Conservation (phyloP, 768 basidiomycete species). For the Brasilioporus rufonigricans region DNA sequence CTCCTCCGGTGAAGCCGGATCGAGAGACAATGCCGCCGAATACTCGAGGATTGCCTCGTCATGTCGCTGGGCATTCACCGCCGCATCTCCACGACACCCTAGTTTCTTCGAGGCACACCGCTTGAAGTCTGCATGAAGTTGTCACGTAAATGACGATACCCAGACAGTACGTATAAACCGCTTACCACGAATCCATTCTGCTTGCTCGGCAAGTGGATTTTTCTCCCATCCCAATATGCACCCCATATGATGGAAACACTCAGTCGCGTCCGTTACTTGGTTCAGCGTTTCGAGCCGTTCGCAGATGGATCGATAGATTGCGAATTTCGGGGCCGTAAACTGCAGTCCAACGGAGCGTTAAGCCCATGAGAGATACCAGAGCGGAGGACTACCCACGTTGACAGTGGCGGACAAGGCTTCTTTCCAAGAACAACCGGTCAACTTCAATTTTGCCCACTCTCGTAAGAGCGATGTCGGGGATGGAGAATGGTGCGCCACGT, state of each 20-base stretch:
- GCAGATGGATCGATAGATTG: conserved; percentile 4
- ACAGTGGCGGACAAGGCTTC: neutral
- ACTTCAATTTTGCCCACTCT: conserved; percentile 4
- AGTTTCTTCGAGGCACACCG: neutral
- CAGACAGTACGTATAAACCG: neutral
- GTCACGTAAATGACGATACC: neutral
- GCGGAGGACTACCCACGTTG: neutral
- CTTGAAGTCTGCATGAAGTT: neutral
- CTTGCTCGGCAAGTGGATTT: neutral
- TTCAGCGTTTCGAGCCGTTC: neutral
- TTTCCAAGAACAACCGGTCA: conserved; percentile 3
- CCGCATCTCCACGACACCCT: neutral
- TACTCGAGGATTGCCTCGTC: conserved; percentile 7
- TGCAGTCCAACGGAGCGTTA: neutral
- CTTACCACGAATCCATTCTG: conserved; percentile 2
- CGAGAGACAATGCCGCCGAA: conserved; percentile 1
- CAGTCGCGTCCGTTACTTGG: neutral
- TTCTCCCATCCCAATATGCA: neutral
- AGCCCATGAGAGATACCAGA: neutral
- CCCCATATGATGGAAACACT: neutral
- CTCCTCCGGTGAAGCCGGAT: neutral
- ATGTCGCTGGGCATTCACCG: neutral
- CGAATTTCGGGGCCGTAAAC: neutral
- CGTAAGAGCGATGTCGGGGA: neutral
- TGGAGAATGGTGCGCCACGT: too few species aligned